These are phyloP conservation scores for Silene conica DNA, from an alignment of 148 eudicot species.

Conservation along the genomic window DNA sequence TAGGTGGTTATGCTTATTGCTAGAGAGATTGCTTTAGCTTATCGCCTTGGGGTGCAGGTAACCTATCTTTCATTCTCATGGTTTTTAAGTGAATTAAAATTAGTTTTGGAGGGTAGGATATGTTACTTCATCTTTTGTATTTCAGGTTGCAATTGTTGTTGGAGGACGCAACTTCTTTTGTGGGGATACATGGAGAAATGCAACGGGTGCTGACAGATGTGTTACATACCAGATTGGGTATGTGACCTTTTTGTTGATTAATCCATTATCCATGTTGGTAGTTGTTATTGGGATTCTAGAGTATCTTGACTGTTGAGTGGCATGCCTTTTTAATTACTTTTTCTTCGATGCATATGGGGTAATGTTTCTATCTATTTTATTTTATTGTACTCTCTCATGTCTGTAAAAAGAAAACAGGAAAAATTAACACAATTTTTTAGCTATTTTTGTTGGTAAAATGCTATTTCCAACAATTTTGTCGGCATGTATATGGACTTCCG, in stretches of 20 bases:
- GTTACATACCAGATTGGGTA: slow-evolving; percentile 96
- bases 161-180: slow-evolving; percentile 98
- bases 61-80: slow-evolving; percentile 14
- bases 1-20: slow-evolving; percentile 91
- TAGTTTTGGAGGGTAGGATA: background rate
- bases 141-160: slow-evolving; percentile 87
- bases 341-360: background rate
- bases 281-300: background rate
- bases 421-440: too few relatives aligned
- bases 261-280: background rate
- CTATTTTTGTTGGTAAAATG: too few relatives aligned
- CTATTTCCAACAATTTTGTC: too few relatives aligned
- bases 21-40: slow-evolving; percentile 74
- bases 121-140: slow-evolving; percentile 11
- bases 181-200: slow-evolving; percentile 80
- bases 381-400: background rate
- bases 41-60: slow-evolving; percentile 90
- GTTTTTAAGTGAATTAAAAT: background rate
- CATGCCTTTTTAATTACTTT: background rate
- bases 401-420: background rate
- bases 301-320: background rate
- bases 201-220: slow-evolving; percentile 88
- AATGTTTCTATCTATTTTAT: background rate
- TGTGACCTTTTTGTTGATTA: slow-evolving; percentile 10
- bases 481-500: background rate